A percentile compares a stretch with the other conserved stretches of the same genome.
Conservation (phyloP, 2,329 filamentous ascomycete species). For the Plenodomus lindquistii region DNA sequence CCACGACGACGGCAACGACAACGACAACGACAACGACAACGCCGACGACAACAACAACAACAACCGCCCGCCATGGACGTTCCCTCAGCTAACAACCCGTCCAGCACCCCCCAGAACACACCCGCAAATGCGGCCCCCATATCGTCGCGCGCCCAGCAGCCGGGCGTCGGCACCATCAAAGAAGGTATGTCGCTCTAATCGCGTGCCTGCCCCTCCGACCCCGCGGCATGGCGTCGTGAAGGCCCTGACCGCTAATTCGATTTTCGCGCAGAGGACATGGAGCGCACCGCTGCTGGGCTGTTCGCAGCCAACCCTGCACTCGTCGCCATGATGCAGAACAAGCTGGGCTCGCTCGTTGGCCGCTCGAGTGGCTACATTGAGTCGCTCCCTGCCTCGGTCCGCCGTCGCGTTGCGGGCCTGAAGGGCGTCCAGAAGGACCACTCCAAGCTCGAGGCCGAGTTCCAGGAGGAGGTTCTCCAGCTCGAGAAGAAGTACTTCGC, state of each 20-base stretch:
- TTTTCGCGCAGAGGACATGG: conserved; percentile 75
- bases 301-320: conserved; percentile 95
- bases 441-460: conserved; percentile 95
- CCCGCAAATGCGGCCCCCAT: conserved; percentile 95
- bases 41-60: too few relatives aligned
- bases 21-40: too few relatives aligned
- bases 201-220: conserved; percentile 33
- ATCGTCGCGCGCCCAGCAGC: conserved; percentile 95
- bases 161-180: conserved; percentile 90
- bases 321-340: conserved; percentile 96
- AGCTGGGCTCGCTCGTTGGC: conserved; percentile 89
- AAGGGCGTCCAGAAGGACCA: conserved; percentile 99
- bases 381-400: conserved; percentile 85
- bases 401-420: conserved; percentile 89
- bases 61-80: conserved; percentile 32
- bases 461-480: conserved; percentile 97
- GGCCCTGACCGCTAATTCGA: conserved; percentile 44
- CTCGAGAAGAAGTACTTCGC: conserved; percentile 99
- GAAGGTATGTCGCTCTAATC: conserved; percentile 69
- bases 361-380: conserved; percentile 97
- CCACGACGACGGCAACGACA: conserved; percentile 16
- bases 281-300: conserved; percentile 86
- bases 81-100: conserved; percentile 36
- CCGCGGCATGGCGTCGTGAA: conserved; percentile 26
- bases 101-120: conserved; percentile 97